Percentiles rank a stretch among this genome's conserved stretches.
Conservation (phyloP, 2,329 filamentous ascomycete genomes). For the Magnaporthiopsis rhizophila region DNA sequence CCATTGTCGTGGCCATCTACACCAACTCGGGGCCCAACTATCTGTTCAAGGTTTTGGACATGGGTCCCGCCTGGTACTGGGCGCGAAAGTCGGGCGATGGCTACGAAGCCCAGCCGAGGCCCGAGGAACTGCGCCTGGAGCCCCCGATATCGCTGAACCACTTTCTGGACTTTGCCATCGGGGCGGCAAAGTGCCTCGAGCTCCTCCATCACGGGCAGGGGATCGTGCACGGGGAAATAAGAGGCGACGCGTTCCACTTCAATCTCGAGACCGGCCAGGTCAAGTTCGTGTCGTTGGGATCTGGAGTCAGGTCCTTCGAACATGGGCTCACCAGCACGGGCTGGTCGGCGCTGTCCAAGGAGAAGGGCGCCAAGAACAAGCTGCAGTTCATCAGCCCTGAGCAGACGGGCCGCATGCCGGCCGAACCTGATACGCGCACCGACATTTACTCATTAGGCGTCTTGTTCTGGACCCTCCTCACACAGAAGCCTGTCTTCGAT, state of each 20-base stretch:
- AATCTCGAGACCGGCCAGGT: conserved; percentile 62
- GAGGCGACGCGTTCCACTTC: conserved; percentile 87
- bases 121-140: conserved; percentile 37
- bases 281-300: conserved; percentile 77
- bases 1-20: conserved; percentile 75
- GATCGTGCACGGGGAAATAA: conserved; percentile 83
- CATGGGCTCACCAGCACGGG: conserved; percentile 79
- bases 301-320: conserved; percentile 80
- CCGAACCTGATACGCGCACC: conserved; percentile 83
- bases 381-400: conserved; percentile 89
- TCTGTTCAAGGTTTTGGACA: conserved; percentile 60
- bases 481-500: conserved; percentile 71
- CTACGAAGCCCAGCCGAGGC: conserved; percentile 35
- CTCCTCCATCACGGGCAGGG: conserved; percentile 84
- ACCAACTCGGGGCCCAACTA: conserved; percentile 70
- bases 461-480: conserved; percentile 78
- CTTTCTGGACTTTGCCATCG: conserved; percentile 88
- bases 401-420: conserved; percentile 87
- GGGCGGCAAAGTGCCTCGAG: conserved; percentile 77
- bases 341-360: conserved; percentile 76
- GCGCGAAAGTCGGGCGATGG: conserved; percentile 43
- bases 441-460: conserved; percentile 92
- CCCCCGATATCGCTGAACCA: conserved; percentile 61
- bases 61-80: conserved; percentile 68
- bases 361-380: conserved; percentile 81